A percentile compares a stretch with the other conserved stretches of the same genome.
phyloP scores from a whole-genome alignment of 164 flowering plant species.

The Aristolochia californica region DNA sequence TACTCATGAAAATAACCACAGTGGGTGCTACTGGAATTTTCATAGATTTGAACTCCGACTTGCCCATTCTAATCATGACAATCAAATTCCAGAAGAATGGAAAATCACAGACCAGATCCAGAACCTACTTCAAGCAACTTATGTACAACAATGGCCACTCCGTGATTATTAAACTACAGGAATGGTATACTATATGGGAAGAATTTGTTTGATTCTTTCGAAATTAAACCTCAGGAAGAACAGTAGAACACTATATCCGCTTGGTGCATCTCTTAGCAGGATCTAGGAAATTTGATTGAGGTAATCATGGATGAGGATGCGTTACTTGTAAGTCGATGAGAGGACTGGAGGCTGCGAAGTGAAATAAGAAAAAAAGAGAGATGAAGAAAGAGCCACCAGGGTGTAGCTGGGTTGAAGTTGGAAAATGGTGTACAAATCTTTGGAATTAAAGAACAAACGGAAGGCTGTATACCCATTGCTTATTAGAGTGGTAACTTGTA shows the following conservation, averaged over 20 bases:
- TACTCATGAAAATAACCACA: no score
- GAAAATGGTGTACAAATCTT: no score
- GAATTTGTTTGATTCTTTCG: conserved; percentile 11
- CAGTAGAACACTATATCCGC: conserved; percentile 12
- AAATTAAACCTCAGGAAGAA: conserved; percentile 12
- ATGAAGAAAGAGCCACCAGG: conserved; percentile 20
- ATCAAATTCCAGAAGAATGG: no score
- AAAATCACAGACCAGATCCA: no score
- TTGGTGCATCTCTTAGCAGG: conserved; percentile 17
- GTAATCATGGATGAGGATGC: conserved; percentile 13
- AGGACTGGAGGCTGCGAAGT: conserved; percentile 10
- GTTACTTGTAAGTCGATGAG: conserved; percentile 14
- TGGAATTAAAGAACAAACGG: no score
- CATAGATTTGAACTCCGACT: not conserved
- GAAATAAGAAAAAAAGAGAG: conserved; percentile 6
- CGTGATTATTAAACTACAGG: conserved; percentile 26
- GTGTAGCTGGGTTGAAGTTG: conserved; percentile 22
- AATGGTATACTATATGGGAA: conserved; percentile 12
- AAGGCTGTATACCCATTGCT: no score
- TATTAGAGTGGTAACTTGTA: no score
- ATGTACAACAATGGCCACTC: conserved; percentile 27
- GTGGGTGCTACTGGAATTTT: not conserved
- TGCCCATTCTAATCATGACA: no score
- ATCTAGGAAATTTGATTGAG: conserved; percentile 13
- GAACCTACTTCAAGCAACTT: conserved; percentile 4